Evolutionary conservation across 1,139 yeast species (phyloP).

Genomic region (Geotrichum klebahnii): DNA sequence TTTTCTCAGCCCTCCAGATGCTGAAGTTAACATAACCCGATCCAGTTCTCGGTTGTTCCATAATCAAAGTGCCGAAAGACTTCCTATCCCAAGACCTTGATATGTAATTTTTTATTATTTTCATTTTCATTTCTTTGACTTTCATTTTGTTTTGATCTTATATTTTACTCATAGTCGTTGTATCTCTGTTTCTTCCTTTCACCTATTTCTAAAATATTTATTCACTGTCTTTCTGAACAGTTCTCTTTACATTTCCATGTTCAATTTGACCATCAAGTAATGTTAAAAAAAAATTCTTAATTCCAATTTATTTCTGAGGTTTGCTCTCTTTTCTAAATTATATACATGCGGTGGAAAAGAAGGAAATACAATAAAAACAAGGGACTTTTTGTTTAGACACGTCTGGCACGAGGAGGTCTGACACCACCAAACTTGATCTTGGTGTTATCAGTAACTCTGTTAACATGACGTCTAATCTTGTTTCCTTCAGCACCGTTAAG

Average conservation of each 20-base stretch:
- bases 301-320: too few species aligned
- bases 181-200: background rate
- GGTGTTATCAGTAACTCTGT: conserved; percentile 72
- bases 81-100: conserved; percentile 5
- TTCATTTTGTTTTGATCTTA: background rate
- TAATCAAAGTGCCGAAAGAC: conserved; percentile 15
- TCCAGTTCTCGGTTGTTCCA: conserved; percentile 13
- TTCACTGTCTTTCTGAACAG: too few species aligned
- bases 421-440: conserved; percentile 89
- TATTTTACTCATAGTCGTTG: background rate
- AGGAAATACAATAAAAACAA: background rate
- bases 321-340: too few species aligned
- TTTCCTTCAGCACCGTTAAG: conserved; percentile 87
- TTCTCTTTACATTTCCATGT: background rate
- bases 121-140: background rate
- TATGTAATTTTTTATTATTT: background rate
- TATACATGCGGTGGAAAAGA: conserved; percentile 2
- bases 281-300: too few species aligned
- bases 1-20: conserved; percentile 6
- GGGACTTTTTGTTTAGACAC: conserved; percentile 56
- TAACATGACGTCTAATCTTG: conserved; percentile 57
- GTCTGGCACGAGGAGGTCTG: conserved; percentile 77
- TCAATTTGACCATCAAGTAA: too few species aligned
- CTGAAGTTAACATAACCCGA: conserved; percentile 5
- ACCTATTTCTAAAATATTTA: too few species aligned